These are phyloP conservation scores for Leccinum subatratum DNA, from an alignment of 1,284 basidiomycete genomes.

Conservation along the genomic window DNA sequence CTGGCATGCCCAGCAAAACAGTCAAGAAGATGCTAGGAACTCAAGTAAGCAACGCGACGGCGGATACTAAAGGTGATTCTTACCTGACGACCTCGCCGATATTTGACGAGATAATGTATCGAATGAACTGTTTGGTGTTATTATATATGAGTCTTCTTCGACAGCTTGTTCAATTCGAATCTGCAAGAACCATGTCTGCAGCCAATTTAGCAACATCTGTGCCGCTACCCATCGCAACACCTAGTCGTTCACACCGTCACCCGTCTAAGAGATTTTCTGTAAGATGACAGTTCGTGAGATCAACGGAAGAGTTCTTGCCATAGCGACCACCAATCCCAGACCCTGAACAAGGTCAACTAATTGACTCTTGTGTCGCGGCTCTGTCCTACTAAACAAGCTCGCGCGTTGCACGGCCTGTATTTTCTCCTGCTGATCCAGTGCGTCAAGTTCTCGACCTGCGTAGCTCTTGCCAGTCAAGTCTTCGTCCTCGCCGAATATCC, in stretches of 20 bases:
- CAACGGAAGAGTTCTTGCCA: slow-evolving; percentile 54
- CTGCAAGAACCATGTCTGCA: slow-evolving; percentile 92
- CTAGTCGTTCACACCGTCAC: slow-evolving; percentile 96
- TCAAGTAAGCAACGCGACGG: slow-evolving; percentile 8
- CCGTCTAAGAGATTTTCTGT: slow-evolving; percentile 52
- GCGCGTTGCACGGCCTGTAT: slow-evolving; percentile 81
- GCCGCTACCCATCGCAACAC: slow-evolving; percentile 98
- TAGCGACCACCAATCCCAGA: slow-evolving; percentile 92
- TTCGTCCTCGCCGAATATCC: slow-evolving; percentile 81
- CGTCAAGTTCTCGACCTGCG: slow-evolving; percentile 90
- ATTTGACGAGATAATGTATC: slow-evolving; percentile 93
- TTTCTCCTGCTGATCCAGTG: slow-evolving; percentile 75
- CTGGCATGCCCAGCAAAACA: slow-evolving; percentile 95
- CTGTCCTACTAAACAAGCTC: slow-evolving; percentile 88
- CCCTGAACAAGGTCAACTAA: slow-evolving; percentile 94
- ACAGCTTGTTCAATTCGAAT: slow-evolving; percentile 90
- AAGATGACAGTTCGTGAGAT: slow-evolving; percentile 9
- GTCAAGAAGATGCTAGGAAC: slow-evolving; percentile 84
- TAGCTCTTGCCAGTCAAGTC: slow-evolving; percentile 89
- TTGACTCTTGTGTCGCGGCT: slow-evolving; percentile 93
- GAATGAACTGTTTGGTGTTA: slow-evolving; percentile 98
- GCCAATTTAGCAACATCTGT: slow-evolving; percentile 98
- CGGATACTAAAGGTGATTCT: slow-evolving; percentile 11
- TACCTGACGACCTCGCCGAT: slow-evolving; percentile 95
- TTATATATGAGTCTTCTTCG: slow-evolving; percentile 97